Base-by-base conservation (phyloP, 2,329 filamentous ascomycete genomes). In the Tympanopsis confertula region DNA sequence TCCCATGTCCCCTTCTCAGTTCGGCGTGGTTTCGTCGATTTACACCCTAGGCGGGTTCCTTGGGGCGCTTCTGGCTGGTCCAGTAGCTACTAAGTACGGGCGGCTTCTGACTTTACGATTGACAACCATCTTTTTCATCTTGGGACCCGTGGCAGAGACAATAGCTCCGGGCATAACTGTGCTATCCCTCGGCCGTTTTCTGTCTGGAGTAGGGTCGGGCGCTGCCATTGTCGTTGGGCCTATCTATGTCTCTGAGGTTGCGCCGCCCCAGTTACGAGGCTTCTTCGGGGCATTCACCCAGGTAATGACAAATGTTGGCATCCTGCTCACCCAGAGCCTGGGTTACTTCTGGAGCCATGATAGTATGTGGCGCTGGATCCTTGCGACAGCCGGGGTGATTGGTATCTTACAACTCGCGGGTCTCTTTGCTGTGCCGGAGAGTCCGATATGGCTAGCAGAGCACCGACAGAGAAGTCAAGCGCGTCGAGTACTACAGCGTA, bases 191-290 rank as follows among this genome's bases (percentile, higher is more conserved):
- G 91, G 89, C 4, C 74, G 91, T 17, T 65, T 94, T 17, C 54
- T 96, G 13, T 81, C 84, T 5, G 91, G 91, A 10, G 55, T 94
- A 2, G 88, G 85, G 5, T 87, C 87, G 4, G 91, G 91, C 17
- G 86, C 87, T 2, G 77, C 87, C 1, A 89, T 91, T 3, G 91
- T 98, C 15, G 85, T 95, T 24, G 87, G 93, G 3, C 91, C 91
- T 1, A 74, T 98, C 15, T 98, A 94, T 64, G 86, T 98, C 47
- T 88, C 86, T 35, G 91, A 98, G 58, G 74, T 95, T 19, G 81
- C 88, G 0, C 91, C 89, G 3, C 76, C 76, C 0, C 63, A 68
- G 13, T 73, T 81, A 45, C 75, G 79, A 39, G 88, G 87, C 4
- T 76, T 94, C 44, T 96, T 94, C 52, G 77, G 77, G 12, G 69